Conservation (phyloP, 345 rosid species). For the Populus euphratica region DNA sequence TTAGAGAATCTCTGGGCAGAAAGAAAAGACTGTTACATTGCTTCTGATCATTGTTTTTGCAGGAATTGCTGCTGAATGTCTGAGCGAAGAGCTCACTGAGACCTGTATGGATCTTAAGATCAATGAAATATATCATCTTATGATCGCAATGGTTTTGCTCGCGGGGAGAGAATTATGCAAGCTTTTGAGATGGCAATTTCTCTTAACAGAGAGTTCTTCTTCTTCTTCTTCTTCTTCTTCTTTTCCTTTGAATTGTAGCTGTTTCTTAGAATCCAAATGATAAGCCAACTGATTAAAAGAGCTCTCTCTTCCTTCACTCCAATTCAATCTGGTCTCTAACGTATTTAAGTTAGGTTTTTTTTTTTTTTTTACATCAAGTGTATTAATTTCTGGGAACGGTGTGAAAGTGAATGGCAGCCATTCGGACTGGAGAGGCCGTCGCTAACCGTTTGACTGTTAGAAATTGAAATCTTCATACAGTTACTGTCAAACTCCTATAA, state of each 20-base stretch:
- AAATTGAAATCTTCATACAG: not conserved
- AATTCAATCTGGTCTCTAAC: not conserved
- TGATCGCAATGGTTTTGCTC: constrained; percentile 72
- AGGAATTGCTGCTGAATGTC: constrained; percentile 75
- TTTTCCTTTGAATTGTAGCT: no score
- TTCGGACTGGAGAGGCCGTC: not conserved
- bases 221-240: no score
- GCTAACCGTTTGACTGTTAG: not conserved
- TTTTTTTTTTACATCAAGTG: not conserved
- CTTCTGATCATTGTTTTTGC: constrained; percentile 7
- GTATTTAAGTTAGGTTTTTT: not conserved
- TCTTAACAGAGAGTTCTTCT: not conserved
- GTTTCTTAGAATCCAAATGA: no score
- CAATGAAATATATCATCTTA: constrained; percentile 68
- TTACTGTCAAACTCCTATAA: not conserved
- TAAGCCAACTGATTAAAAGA: no score
- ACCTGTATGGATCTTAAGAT: constrained; percentile 59
- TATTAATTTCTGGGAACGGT: not conserved
- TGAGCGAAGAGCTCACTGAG: constrained; percentile 80
- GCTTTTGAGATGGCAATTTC: constrained; percentile 76
- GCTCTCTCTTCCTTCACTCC: not conserved
- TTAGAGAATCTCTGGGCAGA: not conserved
- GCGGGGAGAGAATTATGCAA: constrained; percentile 63
- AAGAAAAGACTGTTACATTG: no score
- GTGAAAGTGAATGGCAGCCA: not conserved